Evolutionary conservation across 176 grass and related monocot genomes (phyloP).

Genomic region (Oryza rufipogon): DNA sequence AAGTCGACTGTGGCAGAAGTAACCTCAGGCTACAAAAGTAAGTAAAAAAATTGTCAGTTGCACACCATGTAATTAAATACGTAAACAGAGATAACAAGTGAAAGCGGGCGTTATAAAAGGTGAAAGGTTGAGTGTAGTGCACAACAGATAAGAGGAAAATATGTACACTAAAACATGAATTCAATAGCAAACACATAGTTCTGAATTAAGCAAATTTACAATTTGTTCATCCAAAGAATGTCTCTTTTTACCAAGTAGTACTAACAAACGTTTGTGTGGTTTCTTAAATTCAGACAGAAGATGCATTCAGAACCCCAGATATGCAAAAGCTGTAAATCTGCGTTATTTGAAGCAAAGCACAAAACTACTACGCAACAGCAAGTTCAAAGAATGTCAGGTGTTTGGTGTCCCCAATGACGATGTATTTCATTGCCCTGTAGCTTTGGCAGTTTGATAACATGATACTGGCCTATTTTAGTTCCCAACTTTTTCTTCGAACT

Average conservation of each 20-base stretch:
- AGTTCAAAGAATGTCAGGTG: too few species aligned
- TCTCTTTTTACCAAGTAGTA: not conserved
- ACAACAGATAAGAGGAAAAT: not conserved
- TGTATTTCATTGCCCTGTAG: not conserved
- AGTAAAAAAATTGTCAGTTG: not conserved
- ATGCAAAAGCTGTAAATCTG: not conserved
- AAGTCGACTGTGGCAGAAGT: slow-evolving; percentile 61
- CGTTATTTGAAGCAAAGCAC: not conserved
- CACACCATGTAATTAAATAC: not conserved
- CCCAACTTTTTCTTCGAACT: too few species aligned
- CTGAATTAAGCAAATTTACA: not conserved
- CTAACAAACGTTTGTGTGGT: not conserved
- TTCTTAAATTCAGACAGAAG: not conserved
- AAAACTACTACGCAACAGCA: not conserved
- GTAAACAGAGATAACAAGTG: not conserved
- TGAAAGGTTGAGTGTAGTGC: not conserved
- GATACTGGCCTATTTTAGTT: too few species aligned
- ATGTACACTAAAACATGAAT: not conserved
- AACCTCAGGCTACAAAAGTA: slow-evolving; percentile 65
- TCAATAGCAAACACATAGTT: not conserved
- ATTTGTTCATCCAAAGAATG: not conserved
- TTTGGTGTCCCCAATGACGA: not conserved
- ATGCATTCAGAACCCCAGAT: not conserved
- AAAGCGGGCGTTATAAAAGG: not conserved
- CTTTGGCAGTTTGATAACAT: not conserved